Base-by-base conservation (phyloP, 805 yeast species). In the Ogataea chonburiensis region DNA sequence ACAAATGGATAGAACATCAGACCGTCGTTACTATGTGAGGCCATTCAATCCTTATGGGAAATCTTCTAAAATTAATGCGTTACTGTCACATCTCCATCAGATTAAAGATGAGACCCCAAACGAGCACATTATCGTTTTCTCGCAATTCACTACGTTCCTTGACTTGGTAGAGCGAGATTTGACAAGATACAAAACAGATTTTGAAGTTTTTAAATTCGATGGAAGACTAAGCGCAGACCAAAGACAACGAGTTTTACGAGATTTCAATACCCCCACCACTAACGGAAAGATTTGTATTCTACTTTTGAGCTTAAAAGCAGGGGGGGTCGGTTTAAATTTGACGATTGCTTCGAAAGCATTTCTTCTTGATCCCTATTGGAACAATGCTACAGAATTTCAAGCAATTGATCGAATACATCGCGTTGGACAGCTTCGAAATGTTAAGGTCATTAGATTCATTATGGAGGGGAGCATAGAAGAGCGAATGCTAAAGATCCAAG, bases 281-380 rank as follows among this genome's bases (percentile, higher is more conserved):
- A 54, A 55, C 18, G 55, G 63, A 15, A 48, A 53, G 36, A 37
- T 55, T 1, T 47, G 59, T 24, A 71, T 89, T 1, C 56, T 89
- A 8, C 63, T 89, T 15, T 56, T 89, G 13, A 83, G 95, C 6
- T 63, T 88, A 44, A 89, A 87, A 58, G 95, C 96, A 0, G 97
- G 97, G 16, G 97, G 97, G 6, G 96, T 88, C 9, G 97, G 97
- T 0, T 67, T 89, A 44, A 89, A 89, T 53, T 64, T 89, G 42
- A 89, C 95, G 0, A 77, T 81, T 33, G 95, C 97, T 0, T 81
- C 86, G 0, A 71, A 75, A 22, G 97, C 94, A 3, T 87, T 79
- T 49, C 71, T 89, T 75, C 82, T 91, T 86, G 97, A 89, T 53
- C 96, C 97, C 0, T 89, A 96, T 93, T 89, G 97, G 97, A 85